Evolutionary conservation across 1,139 yeast species (phyloP), one percentile per base, ranked within the genome.

Genomic region (Pichia sp.): DNA sequence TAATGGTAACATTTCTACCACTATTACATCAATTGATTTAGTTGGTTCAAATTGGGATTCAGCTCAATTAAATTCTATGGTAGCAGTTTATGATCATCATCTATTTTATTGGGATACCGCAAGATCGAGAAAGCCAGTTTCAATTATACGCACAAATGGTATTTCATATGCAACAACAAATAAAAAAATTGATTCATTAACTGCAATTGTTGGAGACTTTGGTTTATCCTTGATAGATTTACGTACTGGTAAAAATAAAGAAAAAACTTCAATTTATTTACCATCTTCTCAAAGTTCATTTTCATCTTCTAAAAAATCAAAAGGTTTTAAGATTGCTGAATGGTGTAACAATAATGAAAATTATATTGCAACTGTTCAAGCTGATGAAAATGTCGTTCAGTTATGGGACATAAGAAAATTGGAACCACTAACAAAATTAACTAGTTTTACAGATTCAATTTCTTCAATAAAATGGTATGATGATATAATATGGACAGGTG

Each of bases 341-440:
- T 86, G 95, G 94, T 74, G 81, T 41, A 74, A 82, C 1, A 58
- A 63, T 7, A 74, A 83, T 58, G 75, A 77, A 22, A 73, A 81
- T 55, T 67, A 78, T 20, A 69, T 86, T 37, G 87, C 90, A 1
- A 77, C 89, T 2, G 30, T 34, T 4, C 34, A 41, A 23, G 78
- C 82, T 6, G 85, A 80, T 55, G 68, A 70, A 40, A 81, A 79
- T 54, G 77, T 78, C 4, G 65, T 75, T 1, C 73, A 82, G 38
- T 68, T 86, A 37, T 86, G 95, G 94, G 95, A 86, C 64, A 75
- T 84, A 39, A 70, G 95, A 50, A 74, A 71, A 55, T 70, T 76
- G 41, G 67, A 69, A 36, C 78, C 81, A 8, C 67, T 78, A 47
- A 74, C 78, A 8, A 66, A 68, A 32, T 65, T 84, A 34, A 60